A percentile compares a stretch with the other conserved stretches of the same genome.
These are phyloP conservation scores for Fusarium pilosicola DNA, from an alignment of 2,329 filamentous ascomycete genomes.

Conservation along the genomic window DNA sequence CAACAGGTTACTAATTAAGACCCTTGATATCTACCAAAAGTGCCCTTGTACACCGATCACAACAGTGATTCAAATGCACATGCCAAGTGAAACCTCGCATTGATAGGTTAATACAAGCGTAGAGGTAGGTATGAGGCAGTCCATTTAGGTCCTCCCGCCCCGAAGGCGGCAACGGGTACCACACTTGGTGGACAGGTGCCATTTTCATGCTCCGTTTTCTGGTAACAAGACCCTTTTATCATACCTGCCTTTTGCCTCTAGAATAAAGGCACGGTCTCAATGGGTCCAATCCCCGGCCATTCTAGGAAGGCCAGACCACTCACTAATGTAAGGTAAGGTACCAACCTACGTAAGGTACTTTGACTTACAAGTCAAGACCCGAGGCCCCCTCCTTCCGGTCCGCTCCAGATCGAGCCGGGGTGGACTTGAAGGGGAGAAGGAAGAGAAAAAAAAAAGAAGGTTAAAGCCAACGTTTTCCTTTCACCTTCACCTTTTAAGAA, in stretches of 20 bases:
- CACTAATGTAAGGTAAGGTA: not conserved
- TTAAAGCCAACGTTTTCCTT: slow-evolving; percentile 24
- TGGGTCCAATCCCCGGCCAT: slow-evolving; percentile 18
- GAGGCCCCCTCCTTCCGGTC: slow-evolving; percentile 9
- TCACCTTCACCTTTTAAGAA: slow-evolving; percentile 6
- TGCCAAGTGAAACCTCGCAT: slow-evolving; percentile 6
- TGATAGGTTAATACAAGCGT: slow-evolving; percentile 20
- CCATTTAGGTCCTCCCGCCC: not conserved
- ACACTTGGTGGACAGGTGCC: slow-evolving; percentile 21
- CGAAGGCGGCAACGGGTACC: slow-evolving; percentile 28
- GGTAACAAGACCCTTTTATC: slow-evolving; percentile 11
- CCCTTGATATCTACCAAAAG: not conserved
- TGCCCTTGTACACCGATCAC: not conserved
- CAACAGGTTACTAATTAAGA: not conserved
- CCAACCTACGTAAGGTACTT: not conserved
- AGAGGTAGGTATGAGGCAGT: not conserved
- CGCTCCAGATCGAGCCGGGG: slow-evolving; percentile 22
- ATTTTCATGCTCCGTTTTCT: slow-evolving; percentile 20
- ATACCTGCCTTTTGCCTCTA: slow-evolving; percentile 15
- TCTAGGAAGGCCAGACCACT: slow-evolving; percentile 8
- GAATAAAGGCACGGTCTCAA: slow-evolving; percentile 22
- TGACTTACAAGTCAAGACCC: slow-evolving; percentile 1
- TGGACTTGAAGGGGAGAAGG: not conserved
- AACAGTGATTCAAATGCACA: slow-evolving; percentile 3
- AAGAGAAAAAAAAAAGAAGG: slow-evolving; percentile 21